Evolutionary conservation across 2,329 filamentous ascomycete species (phyloP).

Genomic region (Parastagonospora avenae): DNA sequence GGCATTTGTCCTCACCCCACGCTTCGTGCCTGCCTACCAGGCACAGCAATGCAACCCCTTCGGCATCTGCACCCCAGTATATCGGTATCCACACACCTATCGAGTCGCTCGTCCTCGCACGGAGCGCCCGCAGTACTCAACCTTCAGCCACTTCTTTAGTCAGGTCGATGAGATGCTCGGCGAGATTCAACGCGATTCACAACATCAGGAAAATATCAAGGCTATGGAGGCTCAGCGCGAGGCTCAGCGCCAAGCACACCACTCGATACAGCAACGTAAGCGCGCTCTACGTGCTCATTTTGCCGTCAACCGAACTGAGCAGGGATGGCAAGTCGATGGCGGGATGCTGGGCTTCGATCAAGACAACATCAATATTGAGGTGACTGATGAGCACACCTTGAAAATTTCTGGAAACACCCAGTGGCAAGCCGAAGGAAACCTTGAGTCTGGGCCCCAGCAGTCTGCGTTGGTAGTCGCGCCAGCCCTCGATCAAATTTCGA

Average conservation of each 20-base stretch:
- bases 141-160: conserved; percentile 40
- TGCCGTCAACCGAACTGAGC: conserved; percentile 33
- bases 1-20: conserved; percentile 42
- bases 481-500: background rate
- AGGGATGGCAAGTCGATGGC: conserved; percentile 40
- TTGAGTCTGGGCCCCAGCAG: conserved; percentile 13
- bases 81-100: conserved; percentile 25
- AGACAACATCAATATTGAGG: conserved; percentile 43
- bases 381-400: conserved; percentile 41
- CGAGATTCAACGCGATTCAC: conserved; percentile 38
- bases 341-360: conserved; percentile 41
- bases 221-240: conserved; percentile 25
- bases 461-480: conserved; percentile 3
- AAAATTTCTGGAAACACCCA: conserved; percentile 40
- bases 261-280: conserved; percentile 38
- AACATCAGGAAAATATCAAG: conserved; percentile 4
- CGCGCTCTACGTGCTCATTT: conserved; percentile 37
- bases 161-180: conserved; percentile 40
- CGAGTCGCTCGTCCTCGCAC: conserved; percentile 21
- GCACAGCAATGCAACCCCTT: conserved; percentile 35
- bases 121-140: conserved; percentile 26
- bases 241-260: conserved; percentile 34
- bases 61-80: conserved; percentile 27
- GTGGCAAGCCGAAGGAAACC: conserved; percentile 21
- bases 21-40: conserved; percentile 38